Base-by-base conservation (phyloP, 2,329 filamentous ascomycete genomes). In the Clonostachys sp. region DNA sequence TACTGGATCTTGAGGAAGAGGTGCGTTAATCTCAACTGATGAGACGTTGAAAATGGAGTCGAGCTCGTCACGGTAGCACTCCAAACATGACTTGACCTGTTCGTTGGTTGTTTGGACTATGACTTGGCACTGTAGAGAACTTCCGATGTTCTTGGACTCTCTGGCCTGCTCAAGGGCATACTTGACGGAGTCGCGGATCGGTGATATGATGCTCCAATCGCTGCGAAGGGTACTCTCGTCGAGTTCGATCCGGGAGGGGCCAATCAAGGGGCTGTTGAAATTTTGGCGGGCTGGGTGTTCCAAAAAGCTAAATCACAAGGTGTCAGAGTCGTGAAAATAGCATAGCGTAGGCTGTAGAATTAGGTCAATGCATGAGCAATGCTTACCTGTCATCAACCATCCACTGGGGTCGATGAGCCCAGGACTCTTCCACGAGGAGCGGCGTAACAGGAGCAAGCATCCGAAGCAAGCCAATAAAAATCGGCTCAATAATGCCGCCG, bases 361-460 rank as follows among this genome's bases (percentile, higher is more conserved):
- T 39, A n/a, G 14, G 14, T 8, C 4, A n/a, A 39, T 18, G 14
- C 36, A n/a, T 39, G 36, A 18, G 12, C 14, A 18, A 39, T 39
- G 36, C 72, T 55, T 59, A 73, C 66, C 47, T 58, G 38, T 75
- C 70, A 18, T 72, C 61, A 45, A 76, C 77, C 64, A 94, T 78
- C 64, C 75, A 78, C 10, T 72, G 65, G 0, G 91, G 89, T 5
- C 84, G 78, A 64, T 91, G 81, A 46, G 86, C 83, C 89, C 89
- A 95, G 2, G 87, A 86, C 67, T 97, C 92, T 61, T 95, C 89
- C 1, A 96, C 86, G 5, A 97, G 77, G 38, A 91, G 65, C 1
- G 92, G 92, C 10, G 86, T 87, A 47, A 96, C 79, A 2, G 92
- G 91, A 3, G 81, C 84, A 33, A 97, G 74, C 77, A 95, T 89